phyloP scores from a whole-genome alignment of 2,329 filamentous ascomycete species.

The Phialophora macrospora region DNA sequence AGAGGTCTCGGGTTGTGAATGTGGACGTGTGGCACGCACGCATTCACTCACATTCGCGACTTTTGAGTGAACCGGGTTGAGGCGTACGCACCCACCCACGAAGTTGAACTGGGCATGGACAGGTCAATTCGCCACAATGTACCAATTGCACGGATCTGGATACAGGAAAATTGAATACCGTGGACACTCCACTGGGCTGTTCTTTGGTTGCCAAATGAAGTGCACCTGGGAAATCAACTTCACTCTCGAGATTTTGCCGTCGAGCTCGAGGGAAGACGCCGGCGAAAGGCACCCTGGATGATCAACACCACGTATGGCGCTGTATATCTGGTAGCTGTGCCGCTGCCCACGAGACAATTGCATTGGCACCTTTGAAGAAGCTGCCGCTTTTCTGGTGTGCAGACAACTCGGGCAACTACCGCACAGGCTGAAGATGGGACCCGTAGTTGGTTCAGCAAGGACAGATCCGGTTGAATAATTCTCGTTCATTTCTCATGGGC shows the following conservation, averaged over 20 bases:
- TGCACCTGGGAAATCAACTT: not conserved
- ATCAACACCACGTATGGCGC: not conserved
- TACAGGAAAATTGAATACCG: constrained; percentile 82
- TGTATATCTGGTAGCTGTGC: not conserved
- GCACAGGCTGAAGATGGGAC: not conserved
- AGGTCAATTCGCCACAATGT: constrained; percentile 66
- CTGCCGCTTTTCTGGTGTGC: not conserved
- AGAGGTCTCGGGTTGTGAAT: not conserved
- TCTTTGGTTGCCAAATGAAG: constrained; percentile 50
- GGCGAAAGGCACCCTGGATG: constrained; percentile 58
- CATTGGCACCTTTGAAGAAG: no score
- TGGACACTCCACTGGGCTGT: constrained; percentile 80
- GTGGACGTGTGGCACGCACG: not conserved
- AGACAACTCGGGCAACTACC: not conserved
- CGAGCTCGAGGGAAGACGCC: constrained; percentile 57
- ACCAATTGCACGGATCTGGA: constrained; percentile 65
- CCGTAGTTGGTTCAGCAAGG: no score
- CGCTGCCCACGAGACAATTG: no score
- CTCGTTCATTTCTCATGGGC: no score
- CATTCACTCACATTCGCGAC: not conserved
- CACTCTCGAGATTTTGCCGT: not conserved
- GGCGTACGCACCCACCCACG: not conserved
- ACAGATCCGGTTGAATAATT: no score
- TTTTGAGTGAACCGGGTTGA: not conserved
- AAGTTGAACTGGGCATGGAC: constrained; percentile 71